phyloP scores from a whole-genome alignment of 176 grass and related monocot species.

The Melocanna baccifera region DNA sequence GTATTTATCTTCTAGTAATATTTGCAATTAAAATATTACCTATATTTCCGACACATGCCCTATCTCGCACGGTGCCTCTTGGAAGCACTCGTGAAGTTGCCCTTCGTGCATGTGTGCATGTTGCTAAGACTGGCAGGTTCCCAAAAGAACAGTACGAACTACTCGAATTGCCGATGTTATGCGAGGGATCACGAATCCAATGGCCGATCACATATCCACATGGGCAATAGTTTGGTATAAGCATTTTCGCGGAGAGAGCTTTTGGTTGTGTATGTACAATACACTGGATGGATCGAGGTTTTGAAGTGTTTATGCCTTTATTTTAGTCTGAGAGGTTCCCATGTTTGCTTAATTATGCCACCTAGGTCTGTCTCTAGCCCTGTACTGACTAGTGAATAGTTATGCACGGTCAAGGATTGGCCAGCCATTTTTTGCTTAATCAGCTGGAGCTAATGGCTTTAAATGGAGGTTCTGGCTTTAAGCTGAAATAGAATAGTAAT shows the following conservation, averaged over 20 bases:
- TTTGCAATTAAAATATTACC: no score
- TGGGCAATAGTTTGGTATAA: background rate
- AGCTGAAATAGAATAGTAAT: no score
- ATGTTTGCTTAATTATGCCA: no score
- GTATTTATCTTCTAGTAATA: no score
- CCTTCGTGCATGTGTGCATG: background rate
- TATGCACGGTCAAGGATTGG: background rate
- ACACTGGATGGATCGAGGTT: no score
- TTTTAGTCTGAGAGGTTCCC: no score
- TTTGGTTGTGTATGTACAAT: no score
- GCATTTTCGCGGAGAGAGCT: background rate
- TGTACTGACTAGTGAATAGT: background rate
- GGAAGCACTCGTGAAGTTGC: conserved; percentile 26
- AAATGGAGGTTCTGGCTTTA: no score
- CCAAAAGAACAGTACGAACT: background rate
- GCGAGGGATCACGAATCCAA: background rate
- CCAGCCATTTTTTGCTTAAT: background rate
- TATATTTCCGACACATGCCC: no score
- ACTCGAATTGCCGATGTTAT: background rate
- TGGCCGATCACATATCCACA: background rate
- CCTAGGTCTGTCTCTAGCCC: background rate
- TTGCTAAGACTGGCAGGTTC: background rate
- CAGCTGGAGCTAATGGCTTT: no score
- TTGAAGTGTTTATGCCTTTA: no score
- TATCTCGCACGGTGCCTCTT: background rate